Evolutionary conservation across 768 basidiomycete genomes (phyloP).

Genomic region (Auricularia auricula-judae): DNA sequence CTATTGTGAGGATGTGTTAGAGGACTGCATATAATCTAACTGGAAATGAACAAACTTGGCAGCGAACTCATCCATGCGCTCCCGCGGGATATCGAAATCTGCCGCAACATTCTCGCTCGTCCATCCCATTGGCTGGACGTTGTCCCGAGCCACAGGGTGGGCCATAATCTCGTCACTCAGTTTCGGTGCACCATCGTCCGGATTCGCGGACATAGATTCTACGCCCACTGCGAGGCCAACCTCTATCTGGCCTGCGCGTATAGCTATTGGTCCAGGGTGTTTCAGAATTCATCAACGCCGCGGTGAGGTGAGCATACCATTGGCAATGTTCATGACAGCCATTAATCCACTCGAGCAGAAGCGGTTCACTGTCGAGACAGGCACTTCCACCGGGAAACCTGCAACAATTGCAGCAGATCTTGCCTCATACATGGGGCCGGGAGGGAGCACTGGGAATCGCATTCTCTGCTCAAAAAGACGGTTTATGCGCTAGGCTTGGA

Average conservation of each 20-base stretch:
- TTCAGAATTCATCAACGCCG: too few relatives aligned
- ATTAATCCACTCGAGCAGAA: conserved; percentile 84
- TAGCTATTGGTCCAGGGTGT: conserved; percentile 18
- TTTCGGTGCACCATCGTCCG: conserved; percentile 8
- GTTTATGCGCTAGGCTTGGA: neutral
- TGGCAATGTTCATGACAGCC: conserved; percentile 67
- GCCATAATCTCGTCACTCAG: conserved; percentile 15
- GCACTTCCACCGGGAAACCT: conserved; percentile 68
- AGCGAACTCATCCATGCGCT: conserved; percentile 67
- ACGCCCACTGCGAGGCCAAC: conserved; percentile 40
- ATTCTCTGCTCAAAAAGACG: too few relatives aligned
- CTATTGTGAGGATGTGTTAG: conserved; percentile 4
- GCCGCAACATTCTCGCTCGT: conserved; percentile 77
- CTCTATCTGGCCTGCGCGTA: conserved; percentile 67
- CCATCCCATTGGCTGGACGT: conserved; percentile 72
- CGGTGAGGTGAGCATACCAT: conserved; percentile 20
- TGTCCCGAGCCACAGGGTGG: conserved; percentile 10
- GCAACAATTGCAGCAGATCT: conserved; percentile 68
- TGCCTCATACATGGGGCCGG: conserved; percentile 56
- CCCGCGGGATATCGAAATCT: conserved; percentile 60
- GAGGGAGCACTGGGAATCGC: conserved; percentile 36
- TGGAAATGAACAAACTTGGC: conserved; percentile 25
- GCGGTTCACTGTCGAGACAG: conserved; percentile 63
- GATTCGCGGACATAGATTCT: conserved; percentile 14
- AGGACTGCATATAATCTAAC: neutral